Evolutionary conservation across 2,329 filamentous ascomycete genomes (phyloP), one percentile per base, ranked within the genome.

Genomic region (Colletotrichum falcatum): DNA sequence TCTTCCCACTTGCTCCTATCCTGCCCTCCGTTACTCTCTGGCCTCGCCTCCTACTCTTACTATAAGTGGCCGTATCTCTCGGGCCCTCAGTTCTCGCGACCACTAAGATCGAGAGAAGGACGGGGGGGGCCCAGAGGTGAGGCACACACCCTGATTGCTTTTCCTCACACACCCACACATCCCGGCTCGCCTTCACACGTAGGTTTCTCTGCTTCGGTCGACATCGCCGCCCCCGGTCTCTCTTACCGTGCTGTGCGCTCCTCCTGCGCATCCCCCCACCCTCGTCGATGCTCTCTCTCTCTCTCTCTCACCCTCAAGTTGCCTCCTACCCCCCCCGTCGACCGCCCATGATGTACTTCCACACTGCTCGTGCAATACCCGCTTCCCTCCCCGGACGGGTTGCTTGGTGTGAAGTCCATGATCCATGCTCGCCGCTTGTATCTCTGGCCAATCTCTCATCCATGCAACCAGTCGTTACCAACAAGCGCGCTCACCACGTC

Each of bases 361-460:
- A 56, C 35, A 70, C 64, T 70, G 65, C 46, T 46, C 61, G 66
- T 51, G 56, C 65, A 60, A 71, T 70, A 44, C 49, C 55, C 58
- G 51, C 56, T 55, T 66, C 56, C 64, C 56, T 71, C 54, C 61
- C 67, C 69, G 61, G 69, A 68, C 69, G 35, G 55, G 46, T 61
- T 65, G 53, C 65, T 65, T 55, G 65, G 60, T 70, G 69, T 70
- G 69, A 68, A 35, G 55, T 33, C 55, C 37, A 70, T 64, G 69
- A 64, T 69, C 65, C 65, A 69, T 69, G 65, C 44, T 56, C 69
- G 65, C 69, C 54, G 67, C 64, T 37, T 71, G 69, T 70, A 33
- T 71, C 66, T 71, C 70, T 55, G 51, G 71, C 66, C 72, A 71
- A 72, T 72, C 72, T 72, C 65, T 73, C 66, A 66, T 73, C 72